Evolutionary conservation across 2,329 filamentous ascomycete species (phyloP), one percentile per base, ranked within the genome.

Genomic region (Dendrostoma leiphaemia): DNA sequence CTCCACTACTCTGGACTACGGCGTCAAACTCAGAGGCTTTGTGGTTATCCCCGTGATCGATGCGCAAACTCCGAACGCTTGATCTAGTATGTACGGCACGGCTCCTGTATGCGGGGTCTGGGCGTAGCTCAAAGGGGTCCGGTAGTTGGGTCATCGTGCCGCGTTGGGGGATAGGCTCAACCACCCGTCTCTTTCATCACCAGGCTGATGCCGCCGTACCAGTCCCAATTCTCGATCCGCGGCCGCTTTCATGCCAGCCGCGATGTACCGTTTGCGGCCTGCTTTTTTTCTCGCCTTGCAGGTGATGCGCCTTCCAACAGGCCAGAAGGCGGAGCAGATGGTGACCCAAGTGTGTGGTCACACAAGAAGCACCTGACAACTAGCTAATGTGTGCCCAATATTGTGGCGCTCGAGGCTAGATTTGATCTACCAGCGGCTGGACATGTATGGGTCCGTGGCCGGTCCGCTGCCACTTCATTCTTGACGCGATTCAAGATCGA

Each of bases 171-270:
- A 41, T 41, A 26, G 23, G 12, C 24, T 28, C 34, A 2, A 12
- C n/a, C 17, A 31, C 17, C 47, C 47, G 26, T 31, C 24, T 40
- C 47, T 49, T 49, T n/a, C n/a, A n/a, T n/a, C n/a, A n/a, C 31
- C 31, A 45, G 21, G 15, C 6, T 21, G 7, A 29, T 2, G 4
- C 45, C 13, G 15, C 3, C 6, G 29, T 6, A 4, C 31, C 21
- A 23, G 8, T n/a, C 23, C 19, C 6, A 10, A 9, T 26, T 21
- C 24, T 19, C 26, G 24, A 17, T 13, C 9, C 17, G 15, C 17
- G 19, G 9, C 26, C 26, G 26, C 41, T 21, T 15, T 8, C 6
- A 45, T 23, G 4, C 15, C 6, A 29, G 12, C 44, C 28, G 21
- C 44, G 29, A 17, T 35, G 10, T 32, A 4, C 45, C 45, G 45